These are phyloP conservation scores for Hypoxylon sp. DNA, from an alignment of 2,329 filamentous ascomycete genomes.

Conservation along the genomic window DNA sequence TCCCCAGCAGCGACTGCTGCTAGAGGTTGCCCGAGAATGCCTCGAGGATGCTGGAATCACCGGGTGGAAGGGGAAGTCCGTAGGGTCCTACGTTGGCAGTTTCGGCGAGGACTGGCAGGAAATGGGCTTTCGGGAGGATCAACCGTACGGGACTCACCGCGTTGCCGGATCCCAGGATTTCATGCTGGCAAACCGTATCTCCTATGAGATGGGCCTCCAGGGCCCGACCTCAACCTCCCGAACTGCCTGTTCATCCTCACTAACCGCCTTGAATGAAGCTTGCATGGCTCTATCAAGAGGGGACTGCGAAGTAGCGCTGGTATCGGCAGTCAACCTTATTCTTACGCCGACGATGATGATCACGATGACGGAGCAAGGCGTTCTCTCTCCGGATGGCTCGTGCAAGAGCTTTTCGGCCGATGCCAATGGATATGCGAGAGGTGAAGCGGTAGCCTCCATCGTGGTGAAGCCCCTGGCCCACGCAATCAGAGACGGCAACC, in stretches of 20 bases:
- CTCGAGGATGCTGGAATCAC: no score
- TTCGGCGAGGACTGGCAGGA: no score
- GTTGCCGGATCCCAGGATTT: conserved; percentile 22
- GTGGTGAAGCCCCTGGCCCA: conserved; percentile 60
- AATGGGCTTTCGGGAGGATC: no score
- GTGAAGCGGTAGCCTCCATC: conserved; percentile 60
- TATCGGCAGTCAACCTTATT: conserved; percentile 33
- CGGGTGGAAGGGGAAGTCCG: no score
- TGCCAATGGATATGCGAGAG: conserved; percentile 64
- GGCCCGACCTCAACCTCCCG: conserved; percentile 40
- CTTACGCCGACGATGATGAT: conserved; percentile 43
- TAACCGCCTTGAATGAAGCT: conserved; percentile 33
- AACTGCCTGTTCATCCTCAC: conserved; percentile 36
- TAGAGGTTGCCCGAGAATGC: no score
- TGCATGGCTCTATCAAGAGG: conserved; percentile 31
- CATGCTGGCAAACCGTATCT: conserved; percentile 43
- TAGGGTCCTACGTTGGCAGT: no score
- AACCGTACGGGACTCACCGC: conserved; percentile 6
- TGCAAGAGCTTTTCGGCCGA: conserved; percentile 55
- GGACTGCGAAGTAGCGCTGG: conserved; percentile 30
- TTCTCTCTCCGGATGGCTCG: conserved; percentile 47
- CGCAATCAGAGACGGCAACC: conserved; percentile 61
- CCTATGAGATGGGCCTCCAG: conserved; percentile 38
- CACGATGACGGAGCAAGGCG: conserved; percentile 52
- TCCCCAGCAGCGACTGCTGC: no score